Conservation (phyloP, 2,329 filamentous ascomycete species). For the Aspergillus sp. region DNA sequence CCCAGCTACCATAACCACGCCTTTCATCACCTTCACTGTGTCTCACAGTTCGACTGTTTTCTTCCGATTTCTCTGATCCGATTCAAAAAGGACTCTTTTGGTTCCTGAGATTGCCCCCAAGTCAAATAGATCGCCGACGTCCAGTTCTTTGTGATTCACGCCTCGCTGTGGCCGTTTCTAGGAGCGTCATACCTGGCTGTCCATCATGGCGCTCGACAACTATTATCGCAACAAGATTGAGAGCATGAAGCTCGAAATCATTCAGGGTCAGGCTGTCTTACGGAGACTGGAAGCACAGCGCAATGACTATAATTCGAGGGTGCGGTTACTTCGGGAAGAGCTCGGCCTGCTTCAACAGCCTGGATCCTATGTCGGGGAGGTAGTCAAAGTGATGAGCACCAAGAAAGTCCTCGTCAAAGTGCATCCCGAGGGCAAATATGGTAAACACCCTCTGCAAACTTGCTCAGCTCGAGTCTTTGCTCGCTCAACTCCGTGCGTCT, state of each 20-base stretch:
- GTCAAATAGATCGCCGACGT: neutral
- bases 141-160: neutral
- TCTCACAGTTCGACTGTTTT: neutral
- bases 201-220: conserved; percentile 95
- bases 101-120: neutral
- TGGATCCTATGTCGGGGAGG: conserved; percentile 96
- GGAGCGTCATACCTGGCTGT: conserved; percentile 32
- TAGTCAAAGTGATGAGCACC: conserved; percentile 99
- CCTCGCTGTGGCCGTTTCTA: conserved; percentile 13
- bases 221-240: conserved; percentile 99
- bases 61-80: neutral
- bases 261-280: conserved; percentile 94
- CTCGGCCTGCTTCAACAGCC: conserved; percentile 94
- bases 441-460: conserved; percentile 54
- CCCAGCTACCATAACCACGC: neutral
- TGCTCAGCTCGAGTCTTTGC: neutral
- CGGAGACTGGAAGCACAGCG: conserved; percentile 94
- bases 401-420: conserved; percentile 99
- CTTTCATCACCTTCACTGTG: neutral
- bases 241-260: conserved; percentile 99
- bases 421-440: conserved; percentile 99
- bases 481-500: neutral
- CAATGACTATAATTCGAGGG: conserved; percentile 98
- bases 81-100: neutral
- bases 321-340: conserved; percentile 91